Evolutionary conservation across 495 filamentous ascomycete species (phyloP), one percentile per base, ranked within the genome.

Genomic region (Hypoxylon lienhwacheense): DNA sequence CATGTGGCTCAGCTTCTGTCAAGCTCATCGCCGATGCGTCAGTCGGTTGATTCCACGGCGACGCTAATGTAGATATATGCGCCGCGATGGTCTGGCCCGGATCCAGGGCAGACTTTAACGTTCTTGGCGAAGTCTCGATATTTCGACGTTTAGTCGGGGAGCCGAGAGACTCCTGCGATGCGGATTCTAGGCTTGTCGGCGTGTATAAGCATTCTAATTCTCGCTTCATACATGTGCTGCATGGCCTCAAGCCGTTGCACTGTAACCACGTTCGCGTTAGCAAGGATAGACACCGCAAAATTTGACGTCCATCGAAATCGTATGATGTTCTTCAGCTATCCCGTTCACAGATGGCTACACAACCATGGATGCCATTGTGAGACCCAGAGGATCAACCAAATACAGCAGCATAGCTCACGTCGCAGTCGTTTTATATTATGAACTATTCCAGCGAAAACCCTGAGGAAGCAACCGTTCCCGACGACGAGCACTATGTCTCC

Each of bases 191-290:
- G 31, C 44, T 63, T n/a, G 59, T 66, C 31, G 72, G 42, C n/a
- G 70, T 70, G 63, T 80, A 82, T 25, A 69, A 53, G 51, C 77
- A 82, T 7, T 73, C 74, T 55, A 85, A 73, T 53, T 71, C 73
- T 52, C 83, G 75, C 64, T 81, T 81, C 16, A 75, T 56, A 72
- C 84, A 89, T 19, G 84, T 87, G 40, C 81, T 81, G 63, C 86
- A 90, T 19, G 84, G 85, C 46, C 80, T 80, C 47, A 81, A 67
- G 41, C 86, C 86, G 69, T 90, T 86, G 70, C 86, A 89, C 79
- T 84, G 58, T 32, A 33, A 51, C 32, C 16, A 48, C 5, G 29
- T 21, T 33, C 19, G 49, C 16, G 42, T 62, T 58, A 62, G 59
- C 47, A 49, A 51, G 20, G 28, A 32, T 48, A 37, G 39, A 17